phyloP scores from a whole-genome alignment of 371 early-diverging fungal species.

The Rhizopus delemar region DNA sequence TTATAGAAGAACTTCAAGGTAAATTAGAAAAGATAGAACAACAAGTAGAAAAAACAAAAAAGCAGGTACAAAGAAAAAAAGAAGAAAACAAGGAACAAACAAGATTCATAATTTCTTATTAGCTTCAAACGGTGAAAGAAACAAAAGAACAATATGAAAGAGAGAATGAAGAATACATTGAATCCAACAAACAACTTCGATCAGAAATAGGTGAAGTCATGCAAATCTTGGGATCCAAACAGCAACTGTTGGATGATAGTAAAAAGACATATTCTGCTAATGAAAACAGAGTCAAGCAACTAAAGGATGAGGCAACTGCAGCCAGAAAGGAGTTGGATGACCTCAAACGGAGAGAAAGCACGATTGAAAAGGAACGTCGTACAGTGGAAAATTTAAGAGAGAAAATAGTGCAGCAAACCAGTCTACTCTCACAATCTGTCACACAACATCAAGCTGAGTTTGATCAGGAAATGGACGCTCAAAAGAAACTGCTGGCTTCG shows the following conservation, averaged over 20 bases:
- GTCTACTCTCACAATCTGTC: slow-evolving; percentile 28
- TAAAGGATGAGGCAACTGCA: slow-evolving; percentile 42
- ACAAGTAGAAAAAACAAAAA: slow-evolving; percentile 23
- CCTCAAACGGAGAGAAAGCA: slow-evolving; percentile 29
- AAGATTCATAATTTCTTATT: not conserved
- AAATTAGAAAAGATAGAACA: slow-evolving; percentile 24
- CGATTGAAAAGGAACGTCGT: slow-evolving; percentile 29
- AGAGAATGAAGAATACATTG: slow-evolving; percentile 36
- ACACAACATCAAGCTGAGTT: slow-evolving; percentile 24
- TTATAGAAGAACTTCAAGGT: slow-evolving; percentile 25
- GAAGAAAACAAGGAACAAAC: not conserved
- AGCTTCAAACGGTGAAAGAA: slow-evolving; percentile 34
- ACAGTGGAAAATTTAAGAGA: slow-evolving; percentile 26
- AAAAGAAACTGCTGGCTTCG: slow-evolving; percentile 18
- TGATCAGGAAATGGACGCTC: slow-evolving; percentile 23
- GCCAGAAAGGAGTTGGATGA: slow-evolving; percentile 46
- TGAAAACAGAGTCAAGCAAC: slow-evolving; percentile 33
- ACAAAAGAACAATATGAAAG: slow-evolving; percentile 29
- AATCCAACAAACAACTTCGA: slow-evolving; percentile 39
- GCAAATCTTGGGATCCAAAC: slow-evolving; percentile 43
- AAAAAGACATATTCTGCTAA: slow-evolving; percentile 27
- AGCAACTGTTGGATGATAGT: slow-evolving; percentile 38
- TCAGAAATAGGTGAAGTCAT: slow-evolving; percentile 43
- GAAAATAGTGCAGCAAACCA: slow-evolving; percentile 26
- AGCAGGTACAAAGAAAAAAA: slow-evolving; percentile 14